phyloP scores from a whole-genome alignment of 768 basidiomycete genomes.

The Tylopilus sp. region DNA sequence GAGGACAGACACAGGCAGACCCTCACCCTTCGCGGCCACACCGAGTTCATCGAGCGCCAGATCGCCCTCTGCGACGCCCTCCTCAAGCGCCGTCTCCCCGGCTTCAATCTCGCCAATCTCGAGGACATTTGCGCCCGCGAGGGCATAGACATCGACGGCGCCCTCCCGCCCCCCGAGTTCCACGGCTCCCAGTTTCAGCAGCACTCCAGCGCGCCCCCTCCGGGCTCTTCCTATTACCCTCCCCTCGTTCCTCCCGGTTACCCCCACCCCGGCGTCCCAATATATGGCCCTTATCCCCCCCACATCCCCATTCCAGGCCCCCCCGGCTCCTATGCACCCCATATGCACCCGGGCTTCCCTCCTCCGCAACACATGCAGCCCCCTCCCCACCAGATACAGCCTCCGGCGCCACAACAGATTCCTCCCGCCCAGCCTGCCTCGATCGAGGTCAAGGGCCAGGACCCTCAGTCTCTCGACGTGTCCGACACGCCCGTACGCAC shows the following conservation, averaged over 20 bases:
- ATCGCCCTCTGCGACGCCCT: conserved; percentile 76
- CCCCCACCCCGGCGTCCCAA: conserved; percentile 40
- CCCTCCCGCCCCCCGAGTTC: conserved; percentile 26
- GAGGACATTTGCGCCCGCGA: conserved; percentile 64
- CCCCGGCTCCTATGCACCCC: conserved; percentile 49
- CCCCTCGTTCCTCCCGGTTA: conserved; percentile 43
- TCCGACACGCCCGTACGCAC: conserved; percentile 55
- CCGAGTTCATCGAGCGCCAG: conserved; percentile 78
- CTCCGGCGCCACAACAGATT: conserved; percentile 23
- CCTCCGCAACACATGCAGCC: conserved; percentile 39
- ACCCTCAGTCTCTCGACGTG: conserved; percentile 78
- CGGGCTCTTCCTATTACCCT: conserved; percentile 31
- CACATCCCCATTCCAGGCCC: conserved; percentile 41
- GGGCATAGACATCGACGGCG: conserved; percentile 51
- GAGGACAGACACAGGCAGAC: conserved; percentile 88
- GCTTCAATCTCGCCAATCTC: conserved; percentile 62
- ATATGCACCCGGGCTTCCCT: conserved; percentile 60
- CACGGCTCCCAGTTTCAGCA: conserved; percentile 35
- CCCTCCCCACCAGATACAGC: conserved; percentile 37
- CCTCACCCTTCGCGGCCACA: conserved; percentile 79
- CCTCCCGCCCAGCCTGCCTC: conserved; percentile 15
- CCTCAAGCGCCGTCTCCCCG: conserved; percentile 68
- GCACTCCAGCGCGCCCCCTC: conserved; percentile 24
- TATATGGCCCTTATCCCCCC: conserved; percentile 43
- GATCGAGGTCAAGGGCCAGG: conserved; percentile 63